Evolutionary conservation across 2,329 filamentous ascomycete genomes (phyloP).

Genomic region (Didymella pomorum): DNA sequence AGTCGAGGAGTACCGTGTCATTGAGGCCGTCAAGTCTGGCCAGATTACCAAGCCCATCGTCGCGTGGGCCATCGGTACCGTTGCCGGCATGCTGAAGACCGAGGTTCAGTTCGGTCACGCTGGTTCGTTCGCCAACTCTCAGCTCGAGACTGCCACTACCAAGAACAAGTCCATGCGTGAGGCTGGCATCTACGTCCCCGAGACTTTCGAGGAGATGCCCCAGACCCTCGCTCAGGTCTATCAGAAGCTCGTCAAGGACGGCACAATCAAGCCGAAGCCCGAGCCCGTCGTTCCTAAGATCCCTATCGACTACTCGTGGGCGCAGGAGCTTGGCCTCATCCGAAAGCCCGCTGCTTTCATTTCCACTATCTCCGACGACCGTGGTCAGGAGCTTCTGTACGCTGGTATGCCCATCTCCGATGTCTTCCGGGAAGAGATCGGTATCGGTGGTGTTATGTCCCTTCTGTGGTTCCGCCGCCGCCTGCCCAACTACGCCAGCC

Average conservation of each 20-base stretch:
- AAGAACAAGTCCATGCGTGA: conserved; percentile 99
- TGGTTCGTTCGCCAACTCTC: conserved; percentile 98
- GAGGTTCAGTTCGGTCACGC: conserved; percentile 99
- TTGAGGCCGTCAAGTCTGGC: conserved; percentile 95
- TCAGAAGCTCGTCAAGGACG: conserved; percentile 83
- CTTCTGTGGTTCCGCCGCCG: conserved; percentile 99
- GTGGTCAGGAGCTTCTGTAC: conserved; percentile 98
- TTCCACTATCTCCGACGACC: conserved; percentile 99
- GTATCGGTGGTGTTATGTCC: conserved; percentile 99
- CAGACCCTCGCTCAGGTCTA: conserved; percentile 79
- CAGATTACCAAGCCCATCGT: conserved; percentile 98
- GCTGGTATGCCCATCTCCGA: conserved; percentile 99
- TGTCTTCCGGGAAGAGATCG: conserved; percentile 98
- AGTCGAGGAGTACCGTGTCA: conserved; percentile 99
- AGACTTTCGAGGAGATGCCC: conserved; percentile 97
- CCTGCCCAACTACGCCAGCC: conserved; percentile 93
- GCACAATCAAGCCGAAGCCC: conserved; percentile 82
- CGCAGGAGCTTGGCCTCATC: conserved; percentile 98
- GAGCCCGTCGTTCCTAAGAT: conserved; percentile 98
- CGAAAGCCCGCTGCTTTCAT: conserved; percentile 99
- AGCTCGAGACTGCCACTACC: conserved; percentile 93
- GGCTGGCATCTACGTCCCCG: conserved; percentile 90
- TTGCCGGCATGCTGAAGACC: conserved; percentile 99
- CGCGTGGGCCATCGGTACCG: conserved; percentile 98
- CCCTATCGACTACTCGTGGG: conserved; percentile 99